Evolutionary conservation across 106 monocot genomes (phyloP).

Genomic region (Allium cepa): DNA sequence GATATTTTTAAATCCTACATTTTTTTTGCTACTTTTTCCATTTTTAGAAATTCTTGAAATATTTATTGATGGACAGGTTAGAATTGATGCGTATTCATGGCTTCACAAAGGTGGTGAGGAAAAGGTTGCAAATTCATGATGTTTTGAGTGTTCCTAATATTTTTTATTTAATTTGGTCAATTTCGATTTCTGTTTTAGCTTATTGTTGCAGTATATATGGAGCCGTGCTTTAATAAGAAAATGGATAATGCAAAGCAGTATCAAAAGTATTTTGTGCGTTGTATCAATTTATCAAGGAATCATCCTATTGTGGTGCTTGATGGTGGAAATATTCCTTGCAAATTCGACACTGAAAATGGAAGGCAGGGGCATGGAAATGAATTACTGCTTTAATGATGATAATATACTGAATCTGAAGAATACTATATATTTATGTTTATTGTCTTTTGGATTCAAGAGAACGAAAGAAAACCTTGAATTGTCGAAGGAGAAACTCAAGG

Average conservation of each 20-base stretch:
- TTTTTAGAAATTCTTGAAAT: neutral
- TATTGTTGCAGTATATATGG: conserved; percentile 96
- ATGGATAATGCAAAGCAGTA: conserved; percentile 36
- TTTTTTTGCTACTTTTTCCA: neutral
- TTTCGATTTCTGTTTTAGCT: no score
- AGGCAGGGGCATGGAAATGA: conserved; percentile 34
- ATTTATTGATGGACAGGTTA: conserved; percentile 36
- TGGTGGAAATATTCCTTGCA: conserved; percentile 61
- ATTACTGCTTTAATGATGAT: neutral
- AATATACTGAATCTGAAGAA: neutral
- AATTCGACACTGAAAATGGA: conserved; percentile 50
- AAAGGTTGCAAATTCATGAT: neutral
- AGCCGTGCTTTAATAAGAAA: conserved; percentile 39
- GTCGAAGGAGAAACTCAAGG: conserved; percentile 53
- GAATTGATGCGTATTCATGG: conserved; percentile 93
- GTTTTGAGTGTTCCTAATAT: neutral
- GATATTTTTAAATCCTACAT: conserved; percentile 5
- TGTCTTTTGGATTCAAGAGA: conserved; percentile 30
- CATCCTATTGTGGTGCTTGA: conserved; percentile 83
- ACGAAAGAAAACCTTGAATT: conserved; percentile 49
- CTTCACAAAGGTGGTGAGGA: conserved; percentile 86
- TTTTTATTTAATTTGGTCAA: no score
- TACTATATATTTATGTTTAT: neutral
- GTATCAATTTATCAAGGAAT: conserved; percentile 61
- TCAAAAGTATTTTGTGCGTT: conserved; percentile 76